Evolutionary conservation across 1,284 basidiomycete genomes (phyloP).

Genomic region (Somion occarium): DNA sequence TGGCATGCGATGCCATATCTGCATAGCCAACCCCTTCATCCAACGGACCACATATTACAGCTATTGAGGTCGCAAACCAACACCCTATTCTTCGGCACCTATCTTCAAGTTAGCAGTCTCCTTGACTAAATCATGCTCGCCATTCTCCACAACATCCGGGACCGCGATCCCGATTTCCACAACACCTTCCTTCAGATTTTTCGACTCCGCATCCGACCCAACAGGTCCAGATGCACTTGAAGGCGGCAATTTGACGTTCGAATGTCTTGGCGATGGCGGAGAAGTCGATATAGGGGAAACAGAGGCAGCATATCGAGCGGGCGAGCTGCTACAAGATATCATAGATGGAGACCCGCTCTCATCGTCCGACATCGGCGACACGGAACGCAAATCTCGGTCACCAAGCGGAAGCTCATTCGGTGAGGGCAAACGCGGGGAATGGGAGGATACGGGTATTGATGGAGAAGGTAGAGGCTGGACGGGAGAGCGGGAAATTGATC

Average conservation of each 20-base stretch:
- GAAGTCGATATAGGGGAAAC: constrained; percentile 29
- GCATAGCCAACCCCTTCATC: neutral
- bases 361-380: constrained; percentile 26
- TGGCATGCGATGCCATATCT: too few relatives aligned
- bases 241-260: neutral
- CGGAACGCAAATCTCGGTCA: constrained; percentile 10
- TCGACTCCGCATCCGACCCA: too few relatives aligned
- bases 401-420: constrained; percentile 4
- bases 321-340: constrained; percentile 28
- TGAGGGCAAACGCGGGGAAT: constrained; percentile 11
- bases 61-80: neutral
- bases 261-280: constrained; percentile 25
- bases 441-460: neutral
- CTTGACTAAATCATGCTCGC: neutral
- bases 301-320: constrained; percentile 26
- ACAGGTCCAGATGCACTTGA: neutral
- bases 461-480: neutral
- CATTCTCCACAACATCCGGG: neutral
- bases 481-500: neutral
- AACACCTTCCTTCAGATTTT: neutral
- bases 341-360: constrained; percentile 31
- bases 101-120: neutral
- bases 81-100: neutral
- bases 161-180: neutral
- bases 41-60: neutral